A percentile compares a stretch with the other conserved stretches of the same genome.
phyloP scores from a whole-genome alignment of 257 asterid species.

The Fraxinus cuspidata region DNA sequence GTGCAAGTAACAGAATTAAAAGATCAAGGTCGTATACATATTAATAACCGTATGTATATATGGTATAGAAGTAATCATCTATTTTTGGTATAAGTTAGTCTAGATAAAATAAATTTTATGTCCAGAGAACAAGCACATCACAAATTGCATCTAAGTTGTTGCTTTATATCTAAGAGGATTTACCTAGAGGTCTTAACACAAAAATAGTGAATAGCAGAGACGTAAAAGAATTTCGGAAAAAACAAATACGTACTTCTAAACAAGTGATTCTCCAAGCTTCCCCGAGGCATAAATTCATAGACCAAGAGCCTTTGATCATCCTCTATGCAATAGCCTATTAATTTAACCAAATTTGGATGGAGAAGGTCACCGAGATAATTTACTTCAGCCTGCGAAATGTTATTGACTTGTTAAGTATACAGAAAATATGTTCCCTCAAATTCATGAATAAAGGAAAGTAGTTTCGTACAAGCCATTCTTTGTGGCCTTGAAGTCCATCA shows the following conservation, averaged over 20 bases:
- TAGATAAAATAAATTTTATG: not conserved
- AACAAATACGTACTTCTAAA: constrained; percentile 62
- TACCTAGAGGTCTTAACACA: not conserved
- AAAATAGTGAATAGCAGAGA: not conserved
- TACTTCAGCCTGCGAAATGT: constrained; percentile 70
- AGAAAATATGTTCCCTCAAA: constrained; percentile 10
- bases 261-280: constrained; percentile 94
- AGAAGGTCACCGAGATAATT: constrained; percentile 77
- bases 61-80: no score
- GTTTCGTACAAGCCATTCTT: constrained; percentile 80
- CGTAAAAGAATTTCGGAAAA: not conserved
- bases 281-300: constrained; percentile 88
- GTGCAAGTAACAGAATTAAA: no score
- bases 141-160: not conserved
- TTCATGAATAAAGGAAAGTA: constrained; percentile 12
- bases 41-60: not conserved
- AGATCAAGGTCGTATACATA: not conserved
- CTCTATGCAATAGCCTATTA: constrained; percentile 86
- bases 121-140: not conserved
- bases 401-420: constrained; percentile 6
- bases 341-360: constrained; percentile 72
- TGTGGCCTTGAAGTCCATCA: constrained; percentile 89
- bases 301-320: constrained; percentile 79
- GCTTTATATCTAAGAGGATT: not conserved
- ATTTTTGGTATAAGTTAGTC: not conserved